Conservation (phyloP, 2,329 filamentous ascomycete species). For the Cryphonectria parasitica region DNA sequence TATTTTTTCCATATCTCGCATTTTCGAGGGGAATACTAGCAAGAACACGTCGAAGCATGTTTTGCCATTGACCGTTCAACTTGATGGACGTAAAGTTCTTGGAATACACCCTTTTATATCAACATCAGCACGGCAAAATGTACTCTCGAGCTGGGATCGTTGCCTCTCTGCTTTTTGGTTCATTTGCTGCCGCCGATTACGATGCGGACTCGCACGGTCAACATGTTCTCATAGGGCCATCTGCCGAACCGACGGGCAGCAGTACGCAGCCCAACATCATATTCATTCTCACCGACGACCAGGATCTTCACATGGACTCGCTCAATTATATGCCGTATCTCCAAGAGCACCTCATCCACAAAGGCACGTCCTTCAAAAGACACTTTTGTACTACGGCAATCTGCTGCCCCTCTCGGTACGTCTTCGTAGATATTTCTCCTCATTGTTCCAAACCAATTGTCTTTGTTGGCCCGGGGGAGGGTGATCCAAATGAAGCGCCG, state of each 20-base stretch:
- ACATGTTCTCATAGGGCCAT: neutral
- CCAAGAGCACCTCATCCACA: conserved; percentile 56
- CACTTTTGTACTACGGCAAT: conserved; percentile 65
- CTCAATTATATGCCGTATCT: conserved; percentile 60
- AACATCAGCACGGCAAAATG: neutral
- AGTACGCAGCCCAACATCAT: conserved; percentile 56
- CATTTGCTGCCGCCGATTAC: neutral
- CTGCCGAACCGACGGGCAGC: neutral
- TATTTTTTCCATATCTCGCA: no score
- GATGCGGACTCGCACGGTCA: neutral
- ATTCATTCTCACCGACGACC: conserved; percentile 68
- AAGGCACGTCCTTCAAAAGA: conserved; percentile 58
- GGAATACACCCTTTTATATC: neutral
- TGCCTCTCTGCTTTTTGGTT: neutral
- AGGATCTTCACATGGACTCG: conserved; percentile 64
- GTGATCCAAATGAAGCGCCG: neutral
- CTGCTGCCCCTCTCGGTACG: conserved; percentile 60
- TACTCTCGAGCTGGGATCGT: neutral
- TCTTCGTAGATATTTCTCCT: neutral
- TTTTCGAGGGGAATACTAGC: neutral
- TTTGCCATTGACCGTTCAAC: neutral
- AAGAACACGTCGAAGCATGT: neutral
- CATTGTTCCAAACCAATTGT: no score
- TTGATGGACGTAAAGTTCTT: neutral
- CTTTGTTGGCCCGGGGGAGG: no score